Evolutionary conservation across 441 rosid genomes (phyloP).

Genomic region (Cnidoscolus chayamansa): DNA sequence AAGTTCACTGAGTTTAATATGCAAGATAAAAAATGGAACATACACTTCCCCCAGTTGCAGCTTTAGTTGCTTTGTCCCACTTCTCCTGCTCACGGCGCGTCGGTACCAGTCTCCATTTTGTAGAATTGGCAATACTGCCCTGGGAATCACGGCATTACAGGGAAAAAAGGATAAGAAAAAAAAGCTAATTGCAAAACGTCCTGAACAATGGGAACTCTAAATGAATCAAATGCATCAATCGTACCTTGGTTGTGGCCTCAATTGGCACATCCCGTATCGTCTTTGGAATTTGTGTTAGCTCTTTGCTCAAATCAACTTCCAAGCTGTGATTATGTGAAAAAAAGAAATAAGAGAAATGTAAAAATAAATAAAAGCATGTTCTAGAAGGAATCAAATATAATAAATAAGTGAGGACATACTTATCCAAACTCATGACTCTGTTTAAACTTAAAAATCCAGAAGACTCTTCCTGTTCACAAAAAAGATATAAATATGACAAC

Average conservation of each 20-base stretch:
- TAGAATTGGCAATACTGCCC: conserved; percentile 33
- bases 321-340: conserved; percentile 36
- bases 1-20: conserved; percentile 6
- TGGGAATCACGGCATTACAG: conserved; percentile 25
- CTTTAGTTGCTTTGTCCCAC: conserved; percentile 86
- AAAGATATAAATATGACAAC: neutral
- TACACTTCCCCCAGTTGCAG: conserved; percentile 77
- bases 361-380: neutral
- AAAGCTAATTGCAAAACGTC: conserved; percentile 7
- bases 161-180: conserved; percentile 4
- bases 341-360: neutral
- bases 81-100: conserved; percentile 77
- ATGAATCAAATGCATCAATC: conserved; percentile 17
- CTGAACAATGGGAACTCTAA: neutral
- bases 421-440: conserved; percentile 82
- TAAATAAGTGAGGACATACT: conserved; percentile 38
- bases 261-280: conserved; percentile 26
- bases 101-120: conserved; percentile 63
- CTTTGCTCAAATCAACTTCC: conserved; percentile 79
- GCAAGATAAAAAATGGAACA: conserved; percentile 26
- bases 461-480: conserved; percentile 50
- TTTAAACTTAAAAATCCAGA: conserved; percentile 77
- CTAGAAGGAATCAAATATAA: conserved; percentile 4
- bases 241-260: conserved; percentile 39
- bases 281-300: conserved; percentile 50